These are phyloP conservation scores for Paramecium sexaurelia DNA, from an alignment of 73 alveolate species.

Conservation along the genomic window DNA sequence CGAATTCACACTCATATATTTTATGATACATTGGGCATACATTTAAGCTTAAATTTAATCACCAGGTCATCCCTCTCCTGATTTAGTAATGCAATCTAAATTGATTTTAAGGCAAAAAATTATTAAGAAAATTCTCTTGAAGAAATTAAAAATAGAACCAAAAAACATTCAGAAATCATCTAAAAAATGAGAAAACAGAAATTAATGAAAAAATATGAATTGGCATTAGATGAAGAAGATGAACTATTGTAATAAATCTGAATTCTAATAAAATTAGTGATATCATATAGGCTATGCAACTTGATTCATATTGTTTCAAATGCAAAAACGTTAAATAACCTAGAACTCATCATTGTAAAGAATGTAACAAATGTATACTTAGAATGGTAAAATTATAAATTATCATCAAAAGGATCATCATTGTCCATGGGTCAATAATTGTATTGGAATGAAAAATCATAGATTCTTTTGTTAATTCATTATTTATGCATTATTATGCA, in stretches of 20 bases:
- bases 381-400: slow-evolving; percentile 71
- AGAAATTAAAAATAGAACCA: slow-evolving; percentile 43
- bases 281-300: not conserved
- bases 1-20: slow-evolving; percentile 16
- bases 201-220: not conserved
- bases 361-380: slow-evolving; percentile 79
- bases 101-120: not conserved
- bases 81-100: not conserved
- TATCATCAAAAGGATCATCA: slow-evolving; percentile 79
- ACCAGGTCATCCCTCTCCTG: slow-evolving; percentile 13
- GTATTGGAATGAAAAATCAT: slow-evolving; percentile 84
- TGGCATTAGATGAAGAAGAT: slow-evolving; percentile 40
- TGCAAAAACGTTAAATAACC: slow-evolving; percentile 81
- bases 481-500: slow-evolving; percentile 36
- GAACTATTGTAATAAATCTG: slow-evolving; percentile 5
- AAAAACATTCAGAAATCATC: slow-evolving; percentile 12
- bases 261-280: not conserved
- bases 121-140: not conserved
- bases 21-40: slow-evolving; percentile 23
- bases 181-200: not conserved
- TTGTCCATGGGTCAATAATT: slow-evolving; percentile 89
- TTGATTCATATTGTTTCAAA: slow-evolving; percentile 54
- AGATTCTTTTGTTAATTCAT: slow-evolving; percentile 64
- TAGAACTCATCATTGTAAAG: slow-evolving; percentile 86
- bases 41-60: not conserved